Percentiles rank a stretch among this genome's conserved stretches.
Evolutionary conservation across 1,139 yeast species (phyloP).

Genomic region (Debaryomyces fabryi): DNA sequence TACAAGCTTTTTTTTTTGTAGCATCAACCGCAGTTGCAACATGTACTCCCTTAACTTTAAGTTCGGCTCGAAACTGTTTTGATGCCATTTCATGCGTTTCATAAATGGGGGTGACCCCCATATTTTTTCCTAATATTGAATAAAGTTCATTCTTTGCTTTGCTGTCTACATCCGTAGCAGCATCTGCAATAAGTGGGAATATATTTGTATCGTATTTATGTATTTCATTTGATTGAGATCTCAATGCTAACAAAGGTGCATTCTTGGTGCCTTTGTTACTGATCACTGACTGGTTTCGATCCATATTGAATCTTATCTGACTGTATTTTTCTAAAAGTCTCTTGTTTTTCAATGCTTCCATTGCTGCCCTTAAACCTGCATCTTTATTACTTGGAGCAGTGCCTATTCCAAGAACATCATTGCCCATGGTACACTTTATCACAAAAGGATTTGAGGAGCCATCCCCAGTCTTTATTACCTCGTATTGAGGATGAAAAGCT

Average conservation of each 20-base stretch:
- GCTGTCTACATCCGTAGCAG: conserved; percentile 29
- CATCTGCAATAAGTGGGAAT: conserved; percentile 35
- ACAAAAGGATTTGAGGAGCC: conserved; percentile 53
- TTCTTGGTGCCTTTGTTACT: conserved; percentile 14
- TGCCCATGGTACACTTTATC: conserved; percentile 69
- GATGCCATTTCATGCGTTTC: conserved; percentile 31
- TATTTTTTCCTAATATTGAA: conserved; percentile 42
- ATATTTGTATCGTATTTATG: conserved; percentile 1
- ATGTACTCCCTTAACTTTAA: conserved; percentile 37
- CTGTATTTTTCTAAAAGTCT: conserved; percentile 66
- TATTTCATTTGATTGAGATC: background rate
- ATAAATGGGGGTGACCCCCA: conserved; percentile 47
- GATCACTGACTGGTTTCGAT: conserved; percentile 48
- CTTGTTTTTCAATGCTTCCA: conserved; percentile 64
- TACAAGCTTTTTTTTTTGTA: conserved; percentile 48
- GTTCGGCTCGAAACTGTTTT: conserved; percentile 36
- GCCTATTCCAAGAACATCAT: conserved; percentile 60
- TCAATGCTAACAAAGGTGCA: background rate
- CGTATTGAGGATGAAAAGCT: conserved; percentile 64
- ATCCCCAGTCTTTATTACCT: conserved; percentile 54
- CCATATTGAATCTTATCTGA: conserved; percentile 60
- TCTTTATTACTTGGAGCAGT: conserved; percentile 61
- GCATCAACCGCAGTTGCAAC: conserved; percentile 44
- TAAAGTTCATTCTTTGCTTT: conserved; percentile 48
- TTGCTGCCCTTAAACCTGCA: conserved; percentile 75